Conservation (phyloP, 176 grass and related monocot species). For the Chrysopogon serrulatus region DNA sequence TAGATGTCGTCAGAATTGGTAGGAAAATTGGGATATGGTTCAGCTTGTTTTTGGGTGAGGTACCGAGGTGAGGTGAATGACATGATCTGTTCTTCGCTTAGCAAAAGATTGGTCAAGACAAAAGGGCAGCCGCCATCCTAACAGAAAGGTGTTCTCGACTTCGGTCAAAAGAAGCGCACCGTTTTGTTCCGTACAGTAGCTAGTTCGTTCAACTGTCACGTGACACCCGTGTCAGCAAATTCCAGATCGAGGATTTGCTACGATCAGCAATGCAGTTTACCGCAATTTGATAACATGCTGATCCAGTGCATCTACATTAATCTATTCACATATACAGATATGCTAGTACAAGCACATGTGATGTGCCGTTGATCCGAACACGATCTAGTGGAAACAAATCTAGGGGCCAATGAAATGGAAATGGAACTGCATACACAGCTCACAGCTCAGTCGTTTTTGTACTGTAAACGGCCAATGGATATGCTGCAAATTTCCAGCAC, state of each 20-base stretch:
- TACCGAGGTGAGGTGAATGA: too few species aligned
- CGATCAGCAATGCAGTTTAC: background rate
- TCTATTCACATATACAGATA: background rate
- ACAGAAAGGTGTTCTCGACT: background rate
- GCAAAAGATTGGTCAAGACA: background rate
- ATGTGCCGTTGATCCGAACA: background rate
- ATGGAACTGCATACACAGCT: background rate
- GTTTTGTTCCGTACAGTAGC: background rate
- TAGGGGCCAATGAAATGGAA: background rate
- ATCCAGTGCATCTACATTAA: background rate
- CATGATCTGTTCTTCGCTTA: background rate
- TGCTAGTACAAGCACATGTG: background rate
- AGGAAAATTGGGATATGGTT: background rate
- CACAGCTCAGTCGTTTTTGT: background rate
- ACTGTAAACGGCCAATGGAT: background rate
- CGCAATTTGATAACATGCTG: background rate
- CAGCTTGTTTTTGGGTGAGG: background rate
- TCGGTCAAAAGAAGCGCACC: conserved; percentile 15
- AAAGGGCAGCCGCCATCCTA: background rate
- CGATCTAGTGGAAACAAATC: background rate
- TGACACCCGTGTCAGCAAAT: background rate
- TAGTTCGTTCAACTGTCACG: conserved; percentile 13
- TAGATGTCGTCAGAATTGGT: background rate
- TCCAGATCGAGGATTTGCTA: background rate
- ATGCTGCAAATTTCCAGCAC: conserved; percentile 6